Evolutionary conservation across 192 early-diverging fungal genomes (phyloP), one percentile per base, ranked within the genome.

Genomic region (Umbelopsis ramanniana): DNA sequence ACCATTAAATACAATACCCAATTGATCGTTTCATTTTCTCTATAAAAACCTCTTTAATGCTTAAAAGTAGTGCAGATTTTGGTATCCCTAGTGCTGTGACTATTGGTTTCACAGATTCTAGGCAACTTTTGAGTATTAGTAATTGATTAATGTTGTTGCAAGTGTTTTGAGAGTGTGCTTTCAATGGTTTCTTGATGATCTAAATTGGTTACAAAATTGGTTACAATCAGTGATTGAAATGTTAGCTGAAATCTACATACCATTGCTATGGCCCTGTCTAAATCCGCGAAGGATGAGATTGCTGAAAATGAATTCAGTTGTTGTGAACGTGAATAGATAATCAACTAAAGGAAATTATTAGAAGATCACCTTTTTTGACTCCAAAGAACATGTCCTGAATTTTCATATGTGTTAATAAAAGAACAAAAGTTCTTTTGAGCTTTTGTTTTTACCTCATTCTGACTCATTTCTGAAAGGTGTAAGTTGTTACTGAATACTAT

Each of bases 321-420:
- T 19, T n/a, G 1, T 8, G 6, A 50, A n/a, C n/a, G n/a, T n/a
- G n/a, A 50, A 50, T 21, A 10, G n/a, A 50, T 0, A 50, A n/a
- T 19, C 11, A 10, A 15, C n/a, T 8, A 14, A 23, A 6, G 12
- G n/a, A n/a, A n/a, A 22, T 26, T 12, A 26, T 24, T 37, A 15
- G 17, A 46, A 47, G 15, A 12, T 17, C 63, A 72, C 71, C 71
- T 63, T 72, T 43, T 21, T 82, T 76, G n/a, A 96, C 23, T 3
- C 87, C 83, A 60, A 92, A 90, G 86, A 2, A 85, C 71, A 35
- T 86, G 78, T 72, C 90, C 89, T 19, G 88, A 75, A 60, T 91
- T 43, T 43, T 74, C 3, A 88, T 68, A 3, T 71, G 68, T 17
- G 79, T 81, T 15, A 91, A 21, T 71, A 66, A 45, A 80, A 29